These are phyloP conservation scores for Lachnellula hyalina DNA, from an alignment of 2,329 filamentous ascomycete genomes.

Conservation along the genomic window DNA sequence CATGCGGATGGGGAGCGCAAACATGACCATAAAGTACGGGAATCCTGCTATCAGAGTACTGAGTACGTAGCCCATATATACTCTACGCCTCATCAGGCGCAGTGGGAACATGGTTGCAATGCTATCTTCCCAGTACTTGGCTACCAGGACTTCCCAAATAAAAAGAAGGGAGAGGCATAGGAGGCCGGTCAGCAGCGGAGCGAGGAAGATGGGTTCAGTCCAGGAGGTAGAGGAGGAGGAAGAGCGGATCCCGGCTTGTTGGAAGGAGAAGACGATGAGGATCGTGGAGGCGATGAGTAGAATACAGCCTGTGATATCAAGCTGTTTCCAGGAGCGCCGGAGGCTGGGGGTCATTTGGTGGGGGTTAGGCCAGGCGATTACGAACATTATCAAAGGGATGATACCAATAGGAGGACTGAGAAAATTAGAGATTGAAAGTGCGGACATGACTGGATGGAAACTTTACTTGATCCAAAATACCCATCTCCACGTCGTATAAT, in stretches of 20 bases:
- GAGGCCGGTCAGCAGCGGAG: not conserved
- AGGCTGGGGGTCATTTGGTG: not conserved
- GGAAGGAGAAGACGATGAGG: constrained; percentile 2
- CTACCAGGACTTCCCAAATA: not conserved
- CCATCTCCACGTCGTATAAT: constrained; percentile 15
- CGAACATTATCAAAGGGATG: not conserved
- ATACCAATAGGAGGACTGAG: not conserved
- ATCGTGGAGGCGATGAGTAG: not conserved
- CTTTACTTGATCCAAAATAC: constrained; percentile 52
- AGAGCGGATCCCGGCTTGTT: not conserved
- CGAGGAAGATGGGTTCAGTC: constrained; percentile 1
- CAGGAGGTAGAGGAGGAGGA: not conserved
- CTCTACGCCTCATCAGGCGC: not conserved
- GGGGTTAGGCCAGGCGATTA: not conserved
- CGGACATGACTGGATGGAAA: not conserved
- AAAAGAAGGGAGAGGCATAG: not conserved
- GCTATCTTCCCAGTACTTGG: not conserved
- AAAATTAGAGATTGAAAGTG: not conserved
- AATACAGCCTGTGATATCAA: constrained; percentile 1
- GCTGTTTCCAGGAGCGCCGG: not conserved
- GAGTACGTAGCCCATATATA: not conserved
- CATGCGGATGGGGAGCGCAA: constrained; percentile 1
- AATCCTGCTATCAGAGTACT: constrained; percentile 2
- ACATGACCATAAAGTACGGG: not conserved
- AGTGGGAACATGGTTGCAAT: not conserved